Evolutionary conservation across 345 rosid species (phyloP).

Genomic region (Lenwebbia sp.): DNA sequence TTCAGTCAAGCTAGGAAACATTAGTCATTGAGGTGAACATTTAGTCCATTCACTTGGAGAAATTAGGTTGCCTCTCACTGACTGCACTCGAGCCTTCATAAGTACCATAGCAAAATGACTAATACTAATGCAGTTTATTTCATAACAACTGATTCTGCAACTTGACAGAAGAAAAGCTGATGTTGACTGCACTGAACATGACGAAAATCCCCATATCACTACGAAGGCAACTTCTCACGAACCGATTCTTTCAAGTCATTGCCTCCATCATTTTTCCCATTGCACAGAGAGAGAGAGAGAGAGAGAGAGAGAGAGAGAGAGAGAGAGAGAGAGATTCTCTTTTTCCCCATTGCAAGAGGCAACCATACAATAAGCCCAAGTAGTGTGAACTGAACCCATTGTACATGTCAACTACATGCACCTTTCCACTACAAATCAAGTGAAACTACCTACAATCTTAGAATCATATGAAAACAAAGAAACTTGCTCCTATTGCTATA

Average conservation of each 20-base stretch:
- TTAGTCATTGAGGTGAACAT: neutral
- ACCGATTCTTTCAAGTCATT: neutral
- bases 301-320: no score
- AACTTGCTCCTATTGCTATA: neutral
- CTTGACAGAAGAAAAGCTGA: neutral
- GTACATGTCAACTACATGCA: neutral
- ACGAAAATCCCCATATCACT: neutral
- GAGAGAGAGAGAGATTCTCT: neutral
- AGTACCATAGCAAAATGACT: neutral
- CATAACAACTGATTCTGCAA: neutral
- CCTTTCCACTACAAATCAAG: neutral
- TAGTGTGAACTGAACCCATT: neutral
- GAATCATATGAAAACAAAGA: neutral
- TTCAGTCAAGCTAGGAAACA: neutral
- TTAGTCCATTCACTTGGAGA: neutral
- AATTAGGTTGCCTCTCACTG: neutral
- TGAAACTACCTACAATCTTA: neutral
- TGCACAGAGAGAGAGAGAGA: neutral
- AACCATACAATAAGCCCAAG: neutral
- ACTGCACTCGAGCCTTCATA: neutral
- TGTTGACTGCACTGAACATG: neutral
- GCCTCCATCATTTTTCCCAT: neutral
- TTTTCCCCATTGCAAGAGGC: neutral
- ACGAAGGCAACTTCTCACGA: neutral
- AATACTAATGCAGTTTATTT: neutral